These are phyloP conservation scores for Plantago lanceolata DNA, from an alignment of 305 asterid species.

Conservation along the genomic window DNA sequence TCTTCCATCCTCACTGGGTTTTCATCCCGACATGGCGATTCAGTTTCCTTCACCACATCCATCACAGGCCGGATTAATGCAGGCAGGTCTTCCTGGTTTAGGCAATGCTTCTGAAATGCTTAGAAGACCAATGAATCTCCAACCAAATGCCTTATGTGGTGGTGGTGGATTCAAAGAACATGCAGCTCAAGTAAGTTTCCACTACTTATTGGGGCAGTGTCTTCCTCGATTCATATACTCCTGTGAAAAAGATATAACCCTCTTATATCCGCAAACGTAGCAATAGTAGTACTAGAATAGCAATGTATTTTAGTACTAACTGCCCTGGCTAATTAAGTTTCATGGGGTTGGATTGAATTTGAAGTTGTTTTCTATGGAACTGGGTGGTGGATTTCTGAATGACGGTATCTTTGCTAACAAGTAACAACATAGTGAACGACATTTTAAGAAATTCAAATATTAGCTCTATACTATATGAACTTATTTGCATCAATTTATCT, in stretches of 20 bases:
- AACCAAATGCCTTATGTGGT: conserved; percentile 31
- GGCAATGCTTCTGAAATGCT: conserved; percentile 48
- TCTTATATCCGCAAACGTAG: too few relatives aligned
- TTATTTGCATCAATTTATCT: not conserved
- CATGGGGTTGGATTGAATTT: too few relatives aligned
- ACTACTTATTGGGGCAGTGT: not conserved
- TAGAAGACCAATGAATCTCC: conserved; percentile 47
- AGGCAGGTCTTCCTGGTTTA: conserved; percentile 39
- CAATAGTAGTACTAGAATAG: not conserved
- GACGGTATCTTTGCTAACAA: too few relatives aligned
- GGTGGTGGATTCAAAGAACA: conserved; percentile 52
- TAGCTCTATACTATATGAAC: too few relatives aligned
- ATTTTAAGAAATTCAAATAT: too few relatives aligned
- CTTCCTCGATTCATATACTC: not conserved
- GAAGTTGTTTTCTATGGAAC: too few relatives aligned
- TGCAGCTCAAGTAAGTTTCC: conserved; percentile 47
- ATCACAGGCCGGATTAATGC: conserved; percentile 45
- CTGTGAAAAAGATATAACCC: not conserved
- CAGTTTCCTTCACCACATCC: conserved; percentile 51
- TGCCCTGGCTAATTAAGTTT: too few relatives aligned
- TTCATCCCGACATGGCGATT: conserved; percentile 53
- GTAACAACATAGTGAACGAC: too few relatives aligned
- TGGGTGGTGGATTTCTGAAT: too few relatives aligned
- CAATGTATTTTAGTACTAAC: too few relatives aligned
- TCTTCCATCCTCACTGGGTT: conserved; percentile 46